These are phyloP conservation scores for Pouteria campechiana DNA, from an alignment of 179 eudicot genomes.

Conservation along the genomic window DNA sequence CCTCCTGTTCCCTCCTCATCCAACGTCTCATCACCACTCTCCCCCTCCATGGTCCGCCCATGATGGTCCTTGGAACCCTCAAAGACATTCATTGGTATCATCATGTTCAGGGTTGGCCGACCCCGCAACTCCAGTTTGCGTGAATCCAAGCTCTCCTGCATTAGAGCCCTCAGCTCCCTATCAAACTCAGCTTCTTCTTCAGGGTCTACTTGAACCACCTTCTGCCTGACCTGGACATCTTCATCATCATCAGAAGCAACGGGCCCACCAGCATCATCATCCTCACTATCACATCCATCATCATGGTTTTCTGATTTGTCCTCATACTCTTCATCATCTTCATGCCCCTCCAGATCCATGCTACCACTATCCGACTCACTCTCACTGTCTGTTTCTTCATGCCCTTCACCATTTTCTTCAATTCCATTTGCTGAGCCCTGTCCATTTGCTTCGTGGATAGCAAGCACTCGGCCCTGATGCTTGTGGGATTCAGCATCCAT, in stretches of 20 bases:
- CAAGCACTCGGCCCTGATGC: conserved; percentile 28
- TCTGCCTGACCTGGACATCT: conserved; percentile 74
- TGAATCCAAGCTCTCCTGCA: conserved; percentile 94
- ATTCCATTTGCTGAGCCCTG: conserved; percentile 43
- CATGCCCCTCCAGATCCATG: conserved; percentile 48
- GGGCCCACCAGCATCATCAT: conserved; percentile 45
- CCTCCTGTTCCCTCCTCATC: conserved; percentile 74
- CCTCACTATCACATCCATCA: conserved; percentile 55
- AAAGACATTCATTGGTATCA: conserved; percentile 74
- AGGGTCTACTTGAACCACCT: conserved; percentile 48
- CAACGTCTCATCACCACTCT: conserved; percentile 73
- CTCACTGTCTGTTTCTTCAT: conserved; percentile 42
- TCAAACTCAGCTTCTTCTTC: conserved; percentile 92
- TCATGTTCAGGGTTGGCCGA: conserved; percentile 86
- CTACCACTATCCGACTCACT: conserved; percentile 67
- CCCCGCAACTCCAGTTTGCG: conserved; percentile 71
- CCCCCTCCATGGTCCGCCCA: conserved; percentile 54
- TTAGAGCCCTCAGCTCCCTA: conserved; percentile 74
- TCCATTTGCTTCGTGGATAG: conserved; percentile 36
- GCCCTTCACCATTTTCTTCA: conserved; percentile 54
- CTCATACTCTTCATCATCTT: conserved; percentile 58
- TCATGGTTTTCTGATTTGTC: conserved; percentile 64
- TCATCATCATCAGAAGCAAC: conserved; percentile 80
- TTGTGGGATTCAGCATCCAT: conserved; percentile 38
- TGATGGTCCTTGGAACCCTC: conserved; percentile 72